phyloP scores from a whole-genome alignment of 768 basidiomycete genomes.

The Phaffia australis region DNA sequence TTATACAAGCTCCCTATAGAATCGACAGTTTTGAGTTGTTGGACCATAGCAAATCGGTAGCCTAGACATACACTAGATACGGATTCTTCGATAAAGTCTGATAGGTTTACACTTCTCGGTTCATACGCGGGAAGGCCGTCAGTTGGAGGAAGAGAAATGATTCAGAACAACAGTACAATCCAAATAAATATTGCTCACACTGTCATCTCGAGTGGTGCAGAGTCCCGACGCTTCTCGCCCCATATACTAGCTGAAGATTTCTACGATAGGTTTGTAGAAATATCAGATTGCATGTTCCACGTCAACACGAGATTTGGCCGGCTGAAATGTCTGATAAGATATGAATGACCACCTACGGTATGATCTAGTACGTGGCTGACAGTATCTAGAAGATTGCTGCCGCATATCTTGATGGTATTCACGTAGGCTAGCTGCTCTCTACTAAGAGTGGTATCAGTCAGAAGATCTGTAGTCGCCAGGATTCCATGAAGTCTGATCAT shows the following conservation, averaged over 20 bases:
- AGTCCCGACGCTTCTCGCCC: too few species aligned
- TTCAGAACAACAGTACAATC: neutral
- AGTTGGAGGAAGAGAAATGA: too few species aligned
- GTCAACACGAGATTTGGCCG: conserved; percentile 30
- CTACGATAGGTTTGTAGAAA: neutral
- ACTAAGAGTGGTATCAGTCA: conserved; percentile 66
- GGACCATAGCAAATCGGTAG: too few species aligned
- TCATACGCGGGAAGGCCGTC: too few species aligned
- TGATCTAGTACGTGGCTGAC: conserved; percentile 95
- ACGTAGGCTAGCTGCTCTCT: conserved; percentile 74
- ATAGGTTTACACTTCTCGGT: too few species aligned
- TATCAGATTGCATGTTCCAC: neutral
- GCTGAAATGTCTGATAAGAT: neutral
- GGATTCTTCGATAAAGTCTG: too few species aligned
- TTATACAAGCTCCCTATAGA: too few species aligned
- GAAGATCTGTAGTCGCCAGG: conserved; percentile 69
- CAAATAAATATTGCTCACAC: neutral
- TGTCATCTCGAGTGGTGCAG: conserved; percentile 54
- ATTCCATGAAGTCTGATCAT: conserved; percentile 60
- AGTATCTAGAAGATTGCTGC: conserved; percentile 86
- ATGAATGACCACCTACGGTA: conserved; percentile 67
- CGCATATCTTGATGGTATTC: conserved; percentile 85
- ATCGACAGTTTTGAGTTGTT: too few species aligned
- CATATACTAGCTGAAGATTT: neutral
- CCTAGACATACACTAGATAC: too few species aligned